phyloP scores from a whole-genome alignment of 352 stramenopile species.

The Phytopythium ostracodes region DNA sequence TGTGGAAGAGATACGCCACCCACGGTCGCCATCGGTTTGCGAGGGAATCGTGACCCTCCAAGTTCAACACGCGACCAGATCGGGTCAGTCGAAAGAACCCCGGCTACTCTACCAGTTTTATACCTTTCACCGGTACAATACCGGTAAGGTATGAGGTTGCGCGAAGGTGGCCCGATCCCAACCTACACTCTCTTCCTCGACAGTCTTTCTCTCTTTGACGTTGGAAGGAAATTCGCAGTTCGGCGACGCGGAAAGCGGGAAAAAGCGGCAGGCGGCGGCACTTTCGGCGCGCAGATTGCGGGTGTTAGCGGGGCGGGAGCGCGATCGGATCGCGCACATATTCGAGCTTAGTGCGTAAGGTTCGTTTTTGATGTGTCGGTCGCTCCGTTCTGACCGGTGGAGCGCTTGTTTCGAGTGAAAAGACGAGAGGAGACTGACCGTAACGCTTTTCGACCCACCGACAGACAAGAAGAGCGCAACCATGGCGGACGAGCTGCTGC shows the following conservation, averaged over 20 bases:
- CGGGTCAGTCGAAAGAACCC: neutral
- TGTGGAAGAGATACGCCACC: constrained; percentile 2
- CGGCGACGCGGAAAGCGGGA: neutral
- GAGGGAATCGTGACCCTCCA: constrained; percentile 9
- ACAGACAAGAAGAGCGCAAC: constrained; percentile 4
- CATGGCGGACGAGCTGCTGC: constrained; percentile 80
- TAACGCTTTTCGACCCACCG: neutral
- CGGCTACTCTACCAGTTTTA: neutral
- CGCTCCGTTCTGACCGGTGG: neutral
- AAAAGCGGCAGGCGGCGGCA: neutral
- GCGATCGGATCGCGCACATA: neutral
- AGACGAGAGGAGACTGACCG: neutral
- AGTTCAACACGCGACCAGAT: constrained; percentile 8
- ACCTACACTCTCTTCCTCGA: too few species aligned
- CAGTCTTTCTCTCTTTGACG: neutral
- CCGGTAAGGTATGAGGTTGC: constrained; percentile 10
- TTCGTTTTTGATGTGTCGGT: neutral
- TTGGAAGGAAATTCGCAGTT: constrained; percentile 1
- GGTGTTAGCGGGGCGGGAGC: neutral
- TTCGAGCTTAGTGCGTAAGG: neutral
- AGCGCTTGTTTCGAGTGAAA: neutral
- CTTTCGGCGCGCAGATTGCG: constrained; percentile 2
- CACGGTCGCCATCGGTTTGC: constrained; percentile 2
- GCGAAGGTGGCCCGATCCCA: constrained; percentile 11
- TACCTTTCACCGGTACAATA: constrained; percentile 1